These are phyloP conservation scores for Solidago caesia DNA, from an alignment of 129 eudicot genomes.

Conservation along the genomic window DNA sequence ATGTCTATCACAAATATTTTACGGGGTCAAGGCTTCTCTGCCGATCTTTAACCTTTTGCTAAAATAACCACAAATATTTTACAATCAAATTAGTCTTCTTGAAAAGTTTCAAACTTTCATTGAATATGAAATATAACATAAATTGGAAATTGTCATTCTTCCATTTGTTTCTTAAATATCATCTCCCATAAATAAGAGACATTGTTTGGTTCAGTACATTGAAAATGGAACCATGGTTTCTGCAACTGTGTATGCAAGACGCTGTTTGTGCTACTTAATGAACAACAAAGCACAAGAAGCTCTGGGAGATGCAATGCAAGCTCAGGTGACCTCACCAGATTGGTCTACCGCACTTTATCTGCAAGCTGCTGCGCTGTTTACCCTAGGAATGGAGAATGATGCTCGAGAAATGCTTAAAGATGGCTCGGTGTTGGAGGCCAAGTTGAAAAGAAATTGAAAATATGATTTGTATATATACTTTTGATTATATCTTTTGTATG, in stretches of 20 bases:
- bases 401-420: conserved; percentile 69
- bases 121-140: too few relatives aligned
- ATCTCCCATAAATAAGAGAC: background rate
- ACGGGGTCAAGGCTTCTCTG: too few relatives aligned
- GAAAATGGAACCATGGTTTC: conserved; percentile 64
- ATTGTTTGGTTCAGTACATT: conserved; percentile 43
- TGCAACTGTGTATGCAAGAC: conserved; percentile 64
- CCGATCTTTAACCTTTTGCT: too few relatives aligned
- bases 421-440: conserved; percentile 15
- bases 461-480: background rate
- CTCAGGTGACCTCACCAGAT: conserved; percentile 28
- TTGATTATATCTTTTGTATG: background rate
- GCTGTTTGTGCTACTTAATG: conserved; percentile 59
- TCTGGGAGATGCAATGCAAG: conserved; percentile 69
- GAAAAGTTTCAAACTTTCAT: background rate
- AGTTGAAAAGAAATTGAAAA: background rate
- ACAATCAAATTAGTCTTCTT: background rate
- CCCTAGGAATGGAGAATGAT: conserved; percentile 66
- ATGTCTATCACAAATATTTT: background rate
- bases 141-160: background rate
- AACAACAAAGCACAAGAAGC: conserved; percentile 61
- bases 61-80: background rate
- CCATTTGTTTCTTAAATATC: background rate
- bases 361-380: conserved; percentile 64
- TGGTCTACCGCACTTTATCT: conserved; percentile 59